phyloP scores from a whole-genome alignment of 306 rosid species.

The Quercus mongolica region DNA sequence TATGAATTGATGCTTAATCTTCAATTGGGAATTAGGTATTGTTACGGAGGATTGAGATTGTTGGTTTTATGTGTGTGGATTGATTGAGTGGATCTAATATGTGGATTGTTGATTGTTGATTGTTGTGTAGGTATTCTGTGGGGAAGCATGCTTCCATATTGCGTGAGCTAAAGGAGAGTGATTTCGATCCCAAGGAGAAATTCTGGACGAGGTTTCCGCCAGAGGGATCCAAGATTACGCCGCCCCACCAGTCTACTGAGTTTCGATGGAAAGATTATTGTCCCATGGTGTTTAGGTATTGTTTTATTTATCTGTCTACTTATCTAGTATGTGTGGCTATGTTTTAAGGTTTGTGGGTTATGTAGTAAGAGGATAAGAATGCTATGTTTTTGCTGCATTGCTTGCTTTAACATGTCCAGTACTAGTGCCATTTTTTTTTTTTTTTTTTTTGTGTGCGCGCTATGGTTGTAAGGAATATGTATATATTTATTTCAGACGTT shows the following conservation, averaged over 20 bases:
- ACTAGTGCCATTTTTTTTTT: too few relatives aligned
- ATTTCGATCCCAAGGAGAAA: slow-evolving; percentile 87
- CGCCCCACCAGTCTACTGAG: slow-evolving; percentile 85
- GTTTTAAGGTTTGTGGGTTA: background rate
- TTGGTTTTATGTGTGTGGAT: background rate
- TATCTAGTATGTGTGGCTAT: background rate
- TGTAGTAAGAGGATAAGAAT: background rate
- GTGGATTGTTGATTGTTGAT: background rate
- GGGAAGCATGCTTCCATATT: slow-evolving; percentile 80
- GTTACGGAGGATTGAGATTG: background rate
- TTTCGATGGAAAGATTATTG: slow-evolving; percentile 99
- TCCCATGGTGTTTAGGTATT: slow-evolving; percentile 91
- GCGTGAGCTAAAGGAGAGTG: slow-evolving; percentile 48
- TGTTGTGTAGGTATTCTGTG: slow-evolving; percentile 59
- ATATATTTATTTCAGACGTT: slow-evolving; percentile 47
- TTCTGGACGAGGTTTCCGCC: slow-evolving; percentile 96
- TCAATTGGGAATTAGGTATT: slow-evolving; percentile 85
- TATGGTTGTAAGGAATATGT: background rate
- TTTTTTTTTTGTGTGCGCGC: rapidly evolving
- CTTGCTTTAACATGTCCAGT: background rate
- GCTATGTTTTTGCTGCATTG: background rate
- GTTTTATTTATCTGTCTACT: background rate
- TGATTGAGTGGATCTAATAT: background rate
- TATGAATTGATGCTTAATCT: slow-evolving; percentile 94
- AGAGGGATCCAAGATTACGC: slow-evolving; percentile 84